Evolutionary conservation across 2,329 filamentous ascomycete species (phyloP).

Genomic region (Pseudopyrenochaeta lycopersici): DNA sequence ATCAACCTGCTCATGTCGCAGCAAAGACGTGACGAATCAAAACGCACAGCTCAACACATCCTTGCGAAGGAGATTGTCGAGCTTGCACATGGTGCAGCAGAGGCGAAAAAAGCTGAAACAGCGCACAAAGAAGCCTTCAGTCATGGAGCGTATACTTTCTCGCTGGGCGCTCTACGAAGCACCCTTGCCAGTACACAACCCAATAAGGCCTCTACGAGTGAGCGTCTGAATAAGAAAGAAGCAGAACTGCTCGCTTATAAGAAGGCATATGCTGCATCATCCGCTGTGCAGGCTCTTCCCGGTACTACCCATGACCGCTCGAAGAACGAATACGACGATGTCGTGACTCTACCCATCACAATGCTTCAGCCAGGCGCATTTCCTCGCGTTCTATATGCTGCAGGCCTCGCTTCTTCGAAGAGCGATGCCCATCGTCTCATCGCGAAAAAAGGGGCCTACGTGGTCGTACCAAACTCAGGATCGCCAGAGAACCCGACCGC

Average conservation of each 20-base stretch:
- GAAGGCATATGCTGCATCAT: conserved; percentile 30
- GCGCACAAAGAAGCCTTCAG: conserved; percentile 62
- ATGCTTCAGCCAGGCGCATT: conserved; percentile 66
- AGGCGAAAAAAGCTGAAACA: conserved; percentile 69
- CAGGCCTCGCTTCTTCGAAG: conserved; percentile 65
- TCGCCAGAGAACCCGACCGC: conserved; percentile 48
- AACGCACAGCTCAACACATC: conserved; percentile 81
- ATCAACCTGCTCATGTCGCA: conserved; percentile 74
- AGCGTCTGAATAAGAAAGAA: conserved; percentile 18
- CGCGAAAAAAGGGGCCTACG: conserved; percentile 65
- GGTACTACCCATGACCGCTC: conserved; percentile 20
- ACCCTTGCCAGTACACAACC: conserved; percentile 16
- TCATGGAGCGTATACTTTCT: conserved; percentile 40
- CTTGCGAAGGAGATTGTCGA: conserved; percentile 84
- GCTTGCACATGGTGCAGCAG: conserved; percentile 75
- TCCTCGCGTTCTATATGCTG: conserved; percentile 66
- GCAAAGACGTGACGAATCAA: conserved; percentile 73
- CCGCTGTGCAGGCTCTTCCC: conserved; percentile 17
- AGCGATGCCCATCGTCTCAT: conserved; percentile 69
- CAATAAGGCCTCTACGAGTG: background rate
- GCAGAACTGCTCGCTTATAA: conserved; percentile 33
- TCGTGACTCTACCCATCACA: conserved; percentile 68
- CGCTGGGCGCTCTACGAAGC: conserved; percentile 34
- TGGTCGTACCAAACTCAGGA: conserved; percentile 58
- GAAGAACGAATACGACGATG: conserved; percentile 60